Percentiles rank a stretch among this genome's conserved stretches.
Conservation (phyloP, 2,329 filamentous ascomycete species). For the Setomelanomma holmii region DNA sequence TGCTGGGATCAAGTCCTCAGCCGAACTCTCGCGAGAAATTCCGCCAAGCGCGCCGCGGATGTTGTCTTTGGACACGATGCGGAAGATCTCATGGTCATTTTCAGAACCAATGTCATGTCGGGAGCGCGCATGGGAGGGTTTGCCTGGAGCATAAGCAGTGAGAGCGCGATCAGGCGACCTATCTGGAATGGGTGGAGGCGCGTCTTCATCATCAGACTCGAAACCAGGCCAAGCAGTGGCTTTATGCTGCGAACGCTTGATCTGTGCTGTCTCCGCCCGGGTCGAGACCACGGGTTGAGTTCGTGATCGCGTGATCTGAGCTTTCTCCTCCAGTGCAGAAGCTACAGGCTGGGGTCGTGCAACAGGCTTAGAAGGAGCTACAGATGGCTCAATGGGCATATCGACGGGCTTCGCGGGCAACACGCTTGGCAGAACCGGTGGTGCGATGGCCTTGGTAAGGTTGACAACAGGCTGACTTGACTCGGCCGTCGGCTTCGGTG, state of each 20-base stretch:
- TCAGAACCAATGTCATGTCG: constrained; percentile 5
- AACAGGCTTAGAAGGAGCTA: background rate
- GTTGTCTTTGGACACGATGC: constrained; percentile 44
- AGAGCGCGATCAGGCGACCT: constrained; percentile 26
- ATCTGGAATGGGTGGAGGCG: constrained; percentile 25
- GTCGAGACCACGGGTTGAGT: no score
- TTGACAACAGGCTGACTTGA: background rate
- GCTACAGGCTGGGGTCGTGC: background rate
- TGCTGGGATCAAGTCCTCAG: constrained; percentile 18
- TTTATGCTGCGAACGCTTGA: background rate
- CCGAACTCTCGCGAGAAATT: constrained; percentile 25
- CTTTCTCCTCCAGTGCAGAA: background rate
- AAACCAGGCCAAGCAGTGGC: constrained; percentile 13
- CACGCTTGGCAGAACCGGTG: background rate
- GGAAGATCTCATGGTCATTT: constrained; percentile 17
- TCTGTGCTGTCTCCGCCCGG: no score
- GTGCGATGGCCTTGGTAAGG: background rate
- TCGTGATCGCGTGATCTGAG: no score
- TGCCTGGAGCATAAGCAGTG: background rate
- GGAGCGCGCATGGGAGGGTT: background rate
- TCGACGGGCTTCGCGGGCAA: background rate
- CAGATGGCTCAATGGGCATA: background rate
- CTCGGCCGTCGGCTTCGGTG: background rate
- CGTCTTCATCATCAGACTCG: constrained; percentile 9
- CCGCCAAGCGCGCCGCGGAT: constrained; percentile 35